phyloP scores from a whole-genome alignment of 1,139 yeast species.

The Debaryomyces sp. region DNA sequence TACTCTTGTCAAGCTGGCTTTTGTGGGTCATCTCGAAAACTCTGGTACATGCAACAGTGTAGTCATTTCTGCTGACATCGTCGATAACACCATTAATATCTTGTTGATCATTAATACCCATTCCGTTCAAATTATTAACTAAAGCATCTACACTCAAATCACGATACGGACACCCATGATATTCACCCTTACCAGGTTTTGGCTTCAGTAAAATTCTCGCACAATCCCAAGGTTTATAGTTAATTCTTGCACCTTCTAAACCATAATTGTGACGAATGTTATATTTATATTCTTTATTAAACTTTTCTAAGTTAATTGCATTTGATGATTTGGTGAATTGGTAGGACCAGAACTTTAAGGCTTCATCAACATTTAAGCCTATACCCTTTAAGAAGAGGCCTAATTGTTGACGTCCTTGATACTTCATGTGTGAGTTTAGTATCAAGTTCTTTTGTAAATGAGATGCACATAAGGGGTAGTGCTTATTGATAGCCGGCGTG shows the following conservation, averaged over 20 bases:
- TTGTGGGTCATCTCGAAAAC: slow-evolving; percentile 83
- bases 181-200: slow-evolving; percentile 69
- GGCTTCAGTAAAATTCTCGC: slow-evolving; percentile 73
- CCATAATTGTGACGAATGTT: slow-evolving; percentile 90
- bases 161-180: slow-evolving; percentile 93
- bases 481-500: slow-evolving; percentile 54
- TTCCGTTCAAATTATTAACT: slow-evolving; percentile 52
- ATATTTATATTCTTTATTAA: slow-evolving; percentile 85
- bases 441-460: slow-evolving; percentile 65
- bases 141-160: slow-evolving; percentile 69
- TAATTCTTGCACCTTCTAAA: slow-evolving; percentile 84
- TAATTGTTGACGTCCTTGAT: slow-evolving; percentile 83
- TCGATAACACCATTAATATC: slow-evolving; percentile 66
- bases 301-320: slow-evolving; percentile 65
- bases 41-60: slow-evolving; percentile 85
- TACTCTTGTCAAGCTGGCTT: slow-evolving; percentile 38
- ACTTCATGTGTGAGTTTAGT: slow-evolving; percentile 71
- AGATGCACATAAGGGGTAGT: slow-evolving; percentile 84
- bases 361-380: slow-evolving; percentile 86
- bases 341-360: slow-evolving; percentile 79
- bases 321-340: slow-evolving; percentile 62
- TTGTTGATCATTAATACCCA: slow-evolving; percentile 72
- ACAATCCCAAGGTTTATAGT: slow-evolving; percentile 87
- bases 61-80: slow-evolving; percentile 66
- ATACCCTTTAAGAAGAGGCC: slow-evolving; percentile 85